phyloP scores from a whole-genome alignment of 148 eudicot species.

The Spergularia marina region DNA sequence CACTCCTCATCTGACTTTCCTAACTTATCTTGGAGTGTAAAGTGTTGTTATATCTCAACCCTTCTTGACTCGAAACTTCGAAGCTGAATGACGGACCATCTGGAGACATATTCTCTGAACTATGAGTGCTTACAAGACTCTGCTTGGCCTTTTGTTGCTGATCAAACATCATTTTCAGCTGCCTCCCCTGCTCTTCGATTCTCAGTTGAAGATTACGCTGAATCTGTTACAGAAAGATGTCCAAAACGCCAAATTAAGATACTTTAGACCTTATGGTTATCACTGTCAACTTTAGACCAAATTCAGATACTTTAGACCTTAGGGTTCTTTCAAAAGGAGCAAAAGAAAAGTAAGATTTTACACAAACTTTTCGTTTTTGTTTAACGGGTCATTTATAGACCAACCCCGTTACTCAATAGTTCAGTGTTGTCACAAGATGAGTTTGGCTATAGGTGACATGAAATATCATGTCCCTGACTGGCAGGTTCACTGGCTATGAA shows the following conservation, averaged over 20 bases:
- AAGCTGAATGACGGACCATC: constrained; percentile 31
- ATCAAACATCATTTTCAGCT: constrained; percentile 78
- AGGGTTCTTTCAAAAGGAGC: too few species aligned
- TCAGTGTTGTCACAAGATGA: too few species aligned
- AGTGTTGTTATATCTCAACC: constrained; percentile 24
- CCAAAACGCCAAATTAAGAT: neutral
- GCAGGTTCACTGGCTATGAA: too few species aligned
- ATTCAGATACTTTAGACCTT: too few species aligned
- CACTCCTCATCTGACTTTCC: neutral
- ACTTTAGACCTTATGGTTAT: neutral
- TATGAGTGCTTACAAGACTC: constrained; percentile 29
- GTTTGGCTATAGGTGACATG: too few species aligned
- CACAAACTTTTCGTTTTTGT: too few species aligned
- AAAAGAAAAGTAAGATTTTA: too few species aligned
- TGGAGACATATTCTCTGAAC: constrained; percentile 23
- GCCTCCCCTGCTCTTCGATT: constrained; percentile 83
- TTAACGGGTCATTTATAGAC: too few species aligned
- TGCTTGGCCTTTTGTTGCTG: constrained; percentile 49
- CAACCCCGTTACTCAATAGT: too few species aligned
- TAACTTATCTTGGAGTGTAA: constrained; percentile 36
- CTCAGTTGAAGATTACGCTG: constrained; percentile 73
- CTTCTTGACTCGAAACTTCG: constrained; percentile 38
- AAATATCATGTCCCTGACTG: too few species aligned
- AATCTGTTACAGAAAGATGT: constrained; percentile 38
- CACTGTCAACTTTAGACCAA: too few species aligned